Percentiles rank a stretch among this genome's conserved stretches.
Evolutionary conservation across 129 eudicot genomes (phyloP).

Genomic region (Flaveria robusta): DNA sequence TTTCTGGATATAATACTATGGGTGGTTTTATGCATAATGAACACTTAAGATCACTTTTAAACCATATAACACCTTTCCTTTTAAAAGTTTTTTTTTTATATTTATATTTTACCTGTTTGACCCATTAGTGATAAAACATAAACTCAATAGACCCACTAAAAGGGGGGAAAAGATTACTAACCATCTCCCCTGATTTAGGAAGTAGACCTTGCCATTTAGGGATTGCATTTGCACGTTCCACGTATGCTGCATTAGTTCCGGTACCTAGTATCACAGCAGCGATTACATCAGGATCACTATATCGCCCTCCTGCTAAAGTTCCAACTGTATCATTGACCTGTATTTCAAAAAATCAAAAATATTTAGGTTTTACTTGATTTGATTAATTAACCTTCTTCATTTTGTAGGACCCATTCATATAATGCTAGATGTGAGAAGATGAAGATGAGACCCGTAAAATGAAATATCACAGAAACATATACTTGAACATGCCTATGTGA

Average conservation of each 20-base stretch:
- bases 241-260: conserved; percentile 92
- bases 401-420: not conserved
- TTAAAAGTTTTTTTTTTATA: not conserved
- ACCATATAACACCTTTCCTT: not conserved
- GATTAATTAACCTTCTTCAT: not conserved
- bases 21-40: not conserved
- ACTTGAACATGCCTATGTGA: not conserved
- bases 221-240: conserved; percentile 71
- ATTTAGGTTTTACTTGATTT: not conserved
- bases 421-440: not conserved
- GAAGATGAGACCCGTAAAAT: too few relatives aligned
- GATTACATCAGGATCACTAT: conserved; percentile 54
- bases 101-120: not conserved
- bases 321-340: conserved; percentile 93
- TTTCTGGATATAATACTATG: not conserved
- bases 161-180: conserved; percentile 22
- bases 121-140: not conserved
- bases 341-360: conserved; percentile 6
- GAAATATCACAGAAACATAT: not conserved
- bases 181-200: conserved; percentile 85
- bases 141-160: not conserved
- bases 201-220: conserved; percentile 82
- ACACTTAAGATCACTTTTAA: not conserved
- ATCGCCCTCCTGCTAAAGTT: conserved; percentile 74
- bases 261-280: conserved; percentile 92